Conservation (phyloP, 352 stramenopile genomes). For the Globisporangium ultimum region DNA sequence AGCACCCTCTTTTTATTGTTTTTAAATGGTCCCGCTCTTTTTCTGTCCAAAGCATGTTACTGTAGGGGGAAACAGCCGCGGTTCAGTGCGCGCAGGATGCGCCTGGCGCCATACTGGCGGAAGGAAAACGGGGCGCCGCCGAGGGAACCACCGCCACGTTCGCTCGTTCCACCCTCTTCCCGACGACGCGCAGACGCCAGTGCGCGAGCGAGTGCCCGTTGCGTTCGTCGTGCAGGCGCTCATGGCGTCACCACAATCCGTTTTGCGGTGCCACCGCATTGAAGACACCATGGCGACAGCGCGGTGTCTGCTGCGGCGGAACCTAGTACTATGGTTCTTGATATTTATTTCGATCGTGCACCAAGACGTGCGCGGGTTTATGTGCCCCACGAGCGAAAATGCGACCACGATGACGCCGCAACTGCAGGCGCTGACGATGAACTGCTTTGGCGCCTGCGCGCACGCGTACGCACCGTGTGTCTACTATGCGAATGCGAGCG, state of each 20-base stretch:
- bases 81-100: neutral
- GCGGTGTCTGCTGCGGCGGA: too few relatives aligned
- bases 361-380: constrained; percentile 2
- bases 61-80: neutral
- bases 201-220: neutral
- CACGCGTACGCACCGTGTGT: constrained; percentile 17
- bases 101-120: neutral
- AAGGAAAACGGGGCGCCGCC: neutral
- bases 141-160: too few relatives aligned
- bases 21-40: neutral
- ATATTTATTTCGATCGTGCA: too few relatives aligned
- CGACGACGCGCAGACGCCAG: too few relatives aligned
- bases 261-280: too few relatives aligned
- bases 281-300: too few relatives aligned
- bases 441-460: constrained; percentile 20
- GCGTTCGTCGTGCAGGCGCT: neutral
- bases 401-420: neutral
- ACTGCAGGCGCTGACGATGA: constrained; percentile 19
- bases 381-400: constrained; percentile 5
- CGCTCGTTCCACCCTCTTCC: too few relatives aligned
- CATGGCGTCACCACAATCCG: too few relatives aligned
- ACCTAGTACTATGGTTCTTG: too few relatives aligned
- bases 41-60: neutral
- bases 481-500: constrained; percentile 14
- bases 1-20: neutral